Percentiles rank a stretch among this genome's conserved stretches.
These are phyloP conservation scores for Fusarium tricinctum DNA, from an alignment of 2,329 filamentous ascomycete species.

Conservation along the genomic window DNA sequence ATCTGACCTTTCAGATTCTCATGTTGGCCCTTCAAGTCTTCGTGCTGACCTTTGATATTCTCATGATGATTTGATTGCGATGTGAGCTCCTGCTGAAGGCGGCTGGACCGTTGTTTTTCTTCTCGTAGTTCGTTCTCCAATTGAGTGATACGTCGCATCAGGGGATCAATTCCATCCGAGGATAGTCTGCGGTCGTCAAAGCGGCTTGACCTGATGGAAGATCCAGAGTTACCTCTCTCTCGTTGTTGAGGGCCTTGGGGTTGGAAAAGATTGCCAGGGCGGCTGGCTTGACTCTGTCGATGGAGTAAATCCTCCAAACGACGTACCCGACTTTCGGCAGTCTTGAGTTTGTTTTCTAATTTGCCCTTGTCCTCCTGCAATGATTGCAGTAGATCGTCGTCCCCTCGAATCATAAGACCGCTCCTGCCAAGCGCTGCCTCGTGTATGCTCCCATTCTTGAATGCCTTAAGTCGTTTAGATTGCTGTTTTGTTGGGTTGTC, in stretches of 20 bases:
- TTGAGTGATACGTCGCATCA: slow-evolving; percentile 66
- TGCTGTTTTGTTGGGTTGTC: slow-evolving; percentile 88
- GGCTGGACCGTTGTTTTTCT: slow-evolving; percentile 77
- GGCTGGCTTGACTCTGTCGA: slow-evolving; percentile 76
- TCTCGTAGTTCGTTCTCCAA: slow-evolving; percentile 84
- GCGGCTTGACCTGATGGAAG: slow-evolving; percentile 62
- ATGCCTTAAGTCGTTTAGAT: slow-evolving; percentile 87
- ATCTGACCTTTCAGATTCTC: slow-evolving; percentile 75
- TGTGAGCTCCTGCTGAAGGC: slow-evolving; percentile 78
- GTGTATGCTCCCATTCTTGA: slow-evolving; percentile 96
- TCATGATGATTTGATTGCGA: slow-evolving; percentile 69
- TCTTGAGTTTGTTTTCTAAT: slow-evolving; percentile 79
- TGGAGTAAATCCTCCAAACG: slow-evolving; percentile 94
- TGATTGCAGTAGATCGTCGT: slow-evolving; percentile 82
- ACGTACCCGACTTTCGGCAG: slow-evolving; percentile 89
- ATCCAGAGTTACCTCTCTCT: slow-evolving; percentile 64
- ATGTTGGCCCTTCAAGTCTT: slow-evolving; percentile 66
- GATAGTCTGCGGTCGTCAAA: slow-evolving; percentile 62
- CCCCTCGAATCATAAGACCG: slow-evolving; percentile 86
- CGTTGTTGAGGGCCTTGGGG: slow-evolving; percentile 61
- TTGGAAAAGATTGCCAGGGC: slow-evolving; percentile 70
- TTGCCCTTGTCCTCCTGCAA: slow-evolving; percentile 87
- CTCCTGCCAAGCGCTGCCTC: slow-evolving; percentile 90
- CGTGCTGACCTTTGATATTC: slow-evolving; percentile 71
- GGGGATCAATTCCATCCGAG: slow-evolving; percentile 62